Conservation (phyloP, 176 grass and related monocot species). For the Avena insularis region DNA sequence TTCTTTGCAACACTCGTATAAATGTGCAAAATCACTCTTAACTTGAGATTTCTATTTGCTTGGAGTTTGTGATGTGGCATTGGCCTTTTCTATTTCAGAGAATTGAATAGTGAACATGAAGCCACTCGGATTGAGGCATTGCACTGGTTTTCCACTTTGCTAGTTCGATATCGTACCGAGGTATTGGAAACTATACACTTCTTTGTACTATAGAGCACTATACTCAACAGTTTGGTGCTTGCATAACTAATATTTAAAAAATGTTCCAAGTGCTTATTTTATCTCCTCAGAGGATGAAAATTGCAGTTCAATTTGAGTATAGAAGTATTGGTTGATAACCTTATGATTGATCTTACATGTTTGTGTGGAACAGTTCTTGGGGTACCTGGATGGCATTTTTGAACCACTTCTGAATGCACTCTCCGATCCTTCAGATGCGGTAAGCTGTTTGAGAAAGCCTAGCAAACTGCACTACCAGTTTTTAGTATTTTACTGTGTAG, state of each 20-base stretch:
- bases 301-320: constrained; percentile 30
- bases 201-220: background rate
- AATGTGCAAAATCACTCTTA: constrained; percentile 8
- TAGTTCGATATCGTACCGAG: constrained; percentile 72
- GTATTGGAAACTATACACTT: constrained; percentile 50
- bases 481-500: constrained; percentile 19
- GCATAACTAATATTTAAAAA: constrained; percentile 22
- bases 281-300: constrained; percentile 15
- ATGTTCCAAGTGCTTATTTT: constrained; percentile 26
- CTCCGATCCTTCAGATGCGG: constrained; percentile 91
- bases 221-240: constrained; percentile 4
- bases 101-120: constrained; percentile 88
- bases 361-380: constrained; percentile 79
- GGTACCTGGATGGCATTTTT: constrained; percentile 81
- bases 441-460: constrained; percentile 52
- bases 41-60: constrained; percentile 3
- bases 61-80: constrained; percentile 18
- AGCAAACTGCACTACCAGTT: constrained; percentile 26
- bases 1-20: constrained; percentile 11
- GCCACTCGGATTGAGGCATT: constrained; percentile 94
- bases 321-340: background rate
- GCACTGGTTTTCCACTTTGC: constrained; percentile 83
- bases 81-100: constrained; percentile 59
- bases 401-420: constrained; percentile 89
- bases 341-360: constrained; percentile 40